A percentile compares a stretch with the other conserved stretches of the same genome.
Conservation (phyloP, 2,329 filamentous ascomycete genomes). For the Botrytis fragariae region DNA sequence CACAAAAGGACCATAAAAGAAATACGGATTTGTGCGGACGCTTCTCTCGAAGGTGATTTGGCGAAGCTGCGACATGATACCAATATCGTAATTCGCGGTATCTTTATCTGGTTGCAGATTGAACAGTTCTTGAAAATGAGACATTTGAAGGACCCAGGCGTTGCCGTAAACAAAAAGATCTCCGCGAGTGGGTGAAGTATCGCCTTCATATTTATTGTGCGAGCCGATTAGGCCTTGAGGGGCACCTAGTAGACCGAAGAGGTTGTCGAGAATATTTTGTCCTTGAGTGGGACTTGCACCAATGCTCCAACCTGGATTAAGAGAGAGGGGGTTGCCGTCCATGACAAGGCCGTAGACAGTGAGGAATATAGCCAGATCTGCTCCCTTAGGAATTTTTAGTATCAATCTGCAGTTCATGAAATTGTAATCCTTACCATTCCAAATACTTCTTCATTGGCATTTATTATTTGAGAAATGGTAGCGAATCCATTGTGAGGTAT, state of each 20-base stretch:
- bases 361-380: neutral
- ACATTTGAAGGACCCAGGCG: neutral
- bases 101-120: conserved; percentile 41
- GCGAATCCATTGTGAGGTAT: conserved; percentile 40
- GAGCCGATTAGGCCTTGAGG: conserved; percentile 47
- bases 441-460: conserved; percentile 39
- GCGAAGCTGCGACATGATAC: conserved; percentile 44
- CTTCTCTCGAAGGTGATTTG: conserved; percentile 42
- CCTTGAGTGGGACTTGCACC: neutral
- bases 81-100: conserved; percentile 40
- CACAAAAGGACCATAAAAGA: conserved; percentile 44
- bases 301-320: conserved; percentile 9
- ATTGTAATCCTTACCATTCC: conserved; percentile 39
- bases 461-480: neutral
- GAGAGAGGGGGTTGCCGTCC: conserved; percentile 7
- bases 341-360: neutral
- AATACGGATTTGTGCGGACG: conserved; percentile 45
- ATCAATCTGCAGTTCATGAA: conserved; percentile 22
- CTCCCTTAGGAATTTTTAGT: conserved; percentile 19
- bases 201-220: conserved; percentile 53
- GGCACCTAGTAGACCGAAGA: conserved; percentile 33
- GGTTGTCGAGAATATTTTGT: conserved; percentile 30
- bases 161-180: conserved; percentile 41
- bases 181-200: conserved; percentile 50
- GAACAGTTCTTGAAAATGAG: conserved; percentile 50